These are phyloP conservation scores for Trichoderma brevicompactum DNA, from an alignment of 2,329 filamentous ascomycete species.

Conservation along the genomic window DNA sequence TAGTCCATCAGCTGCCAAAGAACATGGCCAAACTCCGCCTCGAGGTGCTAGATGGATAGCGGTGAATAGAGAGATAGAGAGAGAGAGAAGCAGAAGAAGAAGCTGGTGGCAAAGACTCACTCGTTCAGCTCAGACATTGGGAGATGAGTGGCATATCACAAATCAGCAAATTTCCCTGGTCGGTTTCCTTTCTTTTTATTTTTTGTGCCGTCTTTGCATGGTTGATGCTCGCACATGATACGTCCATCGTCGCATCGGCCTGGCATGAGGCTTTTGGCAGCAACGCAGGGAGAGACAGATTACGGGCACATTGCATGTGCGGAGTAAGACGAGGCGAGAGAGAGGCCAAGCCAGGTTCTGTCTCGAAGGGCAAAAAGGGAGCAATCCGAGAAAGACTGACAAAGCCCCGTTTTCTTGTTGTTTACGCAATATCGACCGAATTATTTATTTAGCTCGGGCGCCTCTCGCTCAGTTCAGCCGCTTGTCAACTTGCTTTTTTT, in stretches of 20 bases:
- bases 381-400: background rate
- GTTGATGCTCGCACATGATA: background rate
- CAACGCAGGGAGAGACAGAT: slow-evolving; percentile 11
- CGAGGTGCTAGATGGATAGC: too few relatives aligned
- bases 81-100: too few relatives aligned
- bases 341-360: background rate
- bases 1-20: too few relatives aligned
- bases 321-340: slow-evolving; percentile 17
- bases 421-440: slow-evolving; percentile 4
- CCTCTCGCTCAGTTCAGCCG: slow-evolving; percentile 22
- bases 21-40: too few relatives aligned
- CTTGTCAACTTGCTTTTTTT: slow-evolving; percentile 13
- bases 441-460: slow-evolving; percentile 18
- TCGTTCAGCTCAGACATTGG: background rate
- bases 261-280: slow-evolving; percentile 4
- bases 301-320: slow-evolving; percentile 10
- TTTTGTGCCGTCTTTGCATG: background rate
- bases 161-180: background rate
- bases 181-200: background rate
- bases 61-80: too few relatives aligned
- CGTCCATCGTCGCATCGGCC: background rate
- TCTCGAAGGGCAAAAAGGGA: background rate
- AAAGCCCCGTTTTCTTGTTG: background rate
- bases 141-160: background rate
- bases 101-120: background rate